Base-by-base conservation (phyloP, 192 early-diverging fungal species). In the Geranomyces variabilis region DNA sequence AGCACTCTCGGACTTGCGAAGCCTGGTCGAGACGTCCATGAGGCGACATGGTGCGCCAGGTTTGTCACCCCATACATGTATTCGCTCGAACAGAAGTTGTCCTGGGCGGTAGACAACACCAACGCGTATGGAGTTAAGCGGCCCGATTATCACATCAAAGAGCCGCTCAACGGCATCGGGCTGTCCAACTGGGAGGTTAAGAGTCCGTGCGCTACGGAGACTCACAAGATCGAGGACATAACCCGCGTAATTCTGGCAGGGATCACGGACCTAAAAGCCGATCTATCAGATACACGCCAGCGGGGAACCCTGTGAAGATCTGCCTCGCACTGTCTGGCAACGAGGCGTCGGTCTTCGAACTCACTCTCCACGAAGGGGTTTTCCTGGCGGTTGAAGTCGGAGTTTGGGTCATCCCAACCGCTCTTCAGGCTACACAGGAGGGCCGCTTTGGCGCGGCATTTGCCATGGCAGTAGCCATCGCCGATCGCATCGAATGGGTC, bases 361-460 rank as follows among this genome's bases (percentile, higher is more conserved):
- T 53, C 6, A 24, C 19, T 6, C 6, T 53, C 4, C 51, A 53
- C 26, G 19, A 3, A 6, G 51, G 51, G 26, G 51, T 53, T 26
- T 53, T 53, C 51, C 15, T 53, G 51, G 51, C 51, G 51, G 51
- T 53, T n/a, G 51, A 53, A 53, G 17, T 53, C 19, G 51, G 51
- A 3, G 26, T 26, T 53, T 53, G 6, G 51, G 4, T 26, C 6
- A 53, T 53, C 4, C 51, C 51, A 3, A n/a, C 26, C 6, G 19
- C 21, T 15, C 51, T 53, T 26, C 3, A n/a, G 6, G 3, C 51
- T 17, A 26, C 21, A 15, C 51, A 26, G 15, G 51, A 53, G 36
- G 5, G 5, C 10, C 36, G 3, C 10, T 41, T 41, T 10, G 36
- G 36, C 3, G 36, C 36, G 36, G 36, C 36, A 41, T 3, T 41